A percentile compares a stretch with the other conserved stretches of the same genome.
phyloP scores from a whole-genome alignment of 192 early-diverging fungal species.

The Glomus cerebriforme region DNA sequence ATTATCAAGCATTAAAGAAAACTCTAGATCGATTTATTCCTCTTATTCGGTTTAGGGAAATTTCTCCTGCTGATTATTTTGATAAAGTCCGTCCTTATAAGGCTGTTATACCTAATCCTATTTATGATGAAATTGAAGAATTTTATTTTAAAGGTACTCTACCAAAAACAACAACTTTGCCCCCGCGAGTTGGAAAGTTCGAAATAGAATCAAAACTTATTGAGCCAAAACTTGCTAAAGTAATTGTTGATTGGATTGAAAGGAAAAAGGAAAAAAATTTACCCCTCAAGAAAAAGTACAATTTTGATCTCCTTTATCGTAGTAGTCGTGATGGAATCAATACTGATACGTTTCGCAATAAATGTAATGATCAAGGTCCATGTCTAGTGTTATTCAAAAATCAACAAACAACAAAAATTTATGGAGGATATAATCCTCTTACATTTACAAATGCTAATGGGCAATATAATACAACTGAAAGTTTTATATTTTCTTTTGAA shows the following conservation, averaged over 20 bases:
- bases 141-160: not conserved
- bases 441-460: not conserved
- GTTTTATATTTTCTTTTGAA: not conserved
- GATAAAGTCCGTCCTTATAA: no score
- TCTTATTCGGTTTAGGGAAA: no score
- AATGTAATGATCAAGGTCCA: no score
- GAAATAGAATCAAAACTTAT: not conserved
- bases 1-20: no score
- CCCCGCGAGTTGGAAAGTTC: not conserved
- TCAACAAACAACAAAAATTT: no score
- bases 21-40: no score
- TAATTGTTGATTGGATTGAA: conserved; percentile 13
- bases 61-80: no score
- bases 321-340: not conserved
- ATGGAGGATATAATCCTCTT: not conserved
- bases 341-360: no score
- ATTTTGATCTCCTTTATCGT: conserved; percentile 15
- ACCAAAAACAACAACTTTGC: not conserved
- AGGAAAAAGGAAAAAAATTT: not conserved
- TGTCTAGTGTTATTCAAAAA: no score
- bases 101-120: no score
- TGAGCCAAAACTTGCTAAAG: not conserved
- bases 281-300: not conserved
- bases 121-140: no score
- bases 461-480: not conserved